Evolutionary conservation across 73 alveolate species (phyloP).

Genomic region (Stentor coeruleus): DNA sequence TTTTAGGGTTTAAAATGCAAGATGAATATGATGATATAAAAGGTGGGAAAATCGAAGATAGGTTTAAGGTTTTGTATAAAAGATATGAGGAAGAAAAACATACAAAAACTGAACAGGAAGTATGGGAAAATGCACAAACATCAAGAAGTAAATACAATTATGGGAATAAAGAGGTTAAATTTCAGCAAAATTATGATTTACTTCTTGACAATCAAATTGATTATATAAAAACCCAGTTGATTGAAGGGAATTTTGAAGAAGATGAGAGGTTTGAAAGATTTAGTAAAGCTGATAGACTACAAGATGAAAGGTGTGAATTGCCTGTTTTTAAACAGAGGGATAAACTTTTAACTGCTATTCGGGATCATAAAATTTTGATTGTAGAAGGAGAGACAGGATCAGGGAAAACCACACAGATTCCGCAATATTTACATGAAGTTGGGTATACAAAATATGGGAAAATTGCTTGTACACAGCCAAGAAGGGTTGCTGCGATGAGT

Average conservation of each 20-base stretch:
- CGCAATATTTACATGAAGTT: conserved; percentile 95
- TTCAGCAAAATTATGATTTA: conserved; percentile 69
- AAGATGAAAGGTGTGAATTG: conserved; percentile 49
- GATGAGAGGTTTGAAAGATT: conserved; percentile 41
- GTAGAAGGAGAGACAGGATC: conserved; percentile 98
- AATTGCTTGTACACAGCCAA: conserved; percentile 99
- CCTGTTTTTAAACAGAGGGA: conserved; percentile 89
- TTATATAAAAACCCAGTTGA: conserved; percentile 70
- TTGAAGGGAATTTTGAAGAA: conserved; percentile 53
- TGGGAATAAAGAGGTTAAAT: conserved; percentile 52
- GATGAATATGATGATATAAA: conserved; percentile 78
- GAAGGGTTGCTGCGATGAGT: conserved; percentile 99
- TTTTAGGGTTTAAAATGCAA: conserved; percentile 59
- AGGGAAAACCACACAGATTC: conserved; percentile 96
- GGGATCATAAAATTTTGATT: conserved; percentile 80
- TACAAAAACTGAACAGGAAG: conserved; percentile 79
- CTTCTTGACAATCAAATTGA: conserved; percentile 86
- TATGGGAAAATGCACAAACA: conserved; percentile 85
- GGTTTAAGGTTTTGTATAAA: conserved; percentile 42
- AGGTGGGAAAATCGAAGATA: conserved; percentile 31
- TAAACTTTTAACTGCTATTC: conserved; percentile 69
- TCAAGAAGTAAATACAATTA: conserved; percentile 63
- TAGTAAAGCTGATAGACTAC: conserved; percentile 40
- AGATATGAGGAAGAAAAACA: conserved; percentile 60
- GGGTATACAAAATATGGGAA: conserved; percentile 95